Conservation (phyloP, 495 filamentous ascomycete species). For the Penicillium psychrofluorescens region DNA sequence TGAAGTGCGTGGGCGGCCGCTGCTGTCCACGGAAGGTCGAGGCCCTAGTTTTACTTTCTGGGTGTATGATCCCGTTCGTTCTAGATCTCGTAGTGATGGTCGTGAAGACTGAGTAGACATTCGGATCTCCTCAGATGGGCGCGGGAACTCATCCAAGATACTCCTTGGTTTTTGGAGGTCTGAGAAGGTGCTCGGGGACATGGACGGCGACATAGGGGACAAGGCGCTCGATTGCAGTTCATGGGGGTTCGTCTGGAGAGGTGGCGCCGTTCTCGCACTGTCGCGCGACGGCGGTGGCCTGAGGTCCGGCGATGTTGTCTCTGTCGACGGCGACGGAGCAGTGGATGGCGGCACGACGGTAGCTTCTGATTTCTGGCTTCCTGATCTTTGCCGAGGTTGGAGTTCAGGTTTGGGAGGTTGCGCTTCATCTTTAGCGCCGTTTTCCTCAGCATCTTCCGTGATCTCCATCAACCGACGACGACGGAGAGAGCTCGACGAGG, state of each 20-base stretch:
- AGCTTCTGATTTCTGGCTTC: conserved; percentile 32
- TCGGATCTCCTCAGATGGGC: conserved; percentile 30
- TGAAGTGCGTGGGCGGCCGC: conserved; percentile 57
- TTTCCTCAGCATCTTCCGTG: conserved; percentile 73
- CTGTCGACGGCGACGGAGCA: conserved; percentile 11
- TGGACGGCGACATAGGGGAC: conserved; percentile 15
- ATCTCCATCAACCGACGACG: conserved; percentile 79
- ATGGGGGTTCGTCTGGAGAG: conserved; percentile 6
- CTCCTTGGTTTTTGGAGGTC: conserved; percentile 12
- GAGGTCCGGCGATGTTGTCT: conserved; percentile 7
- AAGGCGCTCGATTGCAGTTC: conserved; percentile 10
- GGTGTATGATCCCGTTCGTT: conserved; percentile 48
- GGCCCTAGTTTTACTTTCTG: conserved; percentile 80
- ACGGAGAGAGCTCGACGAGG: conserved; percentile 74
- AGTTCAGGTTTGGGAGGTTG: neutral
- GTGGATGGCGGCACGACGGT: conserved; percentile 28
- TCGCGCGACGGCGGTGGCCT: conserved; percentile 13
- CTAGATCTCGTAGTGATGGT: conserved; percentile 52
- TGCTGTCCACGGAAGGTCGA: conserved; percentile 65
- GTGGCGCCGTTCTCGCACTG: conserved; percentile 14
- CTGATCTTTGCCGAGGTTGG: conserved; percentile 22
- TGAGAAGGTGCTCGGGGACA: conserved; percentile 11
- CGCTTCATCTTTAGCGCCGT: conserved; percentile 42
- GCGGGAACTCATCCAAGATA: conserved; percentile 35
- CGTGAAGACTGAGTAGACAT: conserved; percentile 61